phyloP scores from a whole-genome alignment of 352 stramenopile genomes.

The Globisporangium echinulatum region DNA sequence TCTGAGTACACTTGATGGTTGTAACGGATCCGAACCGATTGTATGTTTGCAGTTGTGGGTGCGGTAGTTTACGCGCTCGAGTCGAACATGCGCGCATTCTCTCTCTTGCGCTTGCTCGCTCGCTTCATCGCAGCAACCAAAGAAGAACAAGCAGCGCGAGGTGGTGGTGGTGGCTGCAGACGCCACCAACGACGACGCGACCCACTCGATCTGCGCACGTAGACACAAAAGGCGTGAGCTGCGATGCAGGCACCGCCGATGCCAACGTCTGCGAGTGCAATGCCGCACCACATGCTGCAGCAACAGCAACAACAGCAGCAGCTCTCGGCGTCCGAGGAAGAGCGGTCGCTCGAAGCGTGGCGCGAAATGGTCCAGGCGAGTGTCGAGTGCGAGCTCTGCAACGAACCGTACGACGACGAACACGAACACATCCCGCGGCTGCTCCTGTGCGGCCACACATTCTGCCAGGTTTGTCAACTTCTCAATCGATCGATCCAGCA shows the following conservation, averaged over 20 bases:
- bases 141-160: too few species aligned
- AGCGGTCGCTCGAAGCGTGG: constrained; percentile 51
- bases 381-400: constrained; percentile 83
- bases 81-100: too few species aligned
- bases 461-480: constrained; percentile 54
- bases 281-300: constrained; percentile 6
- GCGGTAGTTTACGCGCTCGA: too few species aligned
- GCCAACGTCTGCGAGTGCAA: not conserved
- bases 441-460: constrained; percentile 73
- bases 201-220: not conserved
- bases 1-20: too few species aligned
- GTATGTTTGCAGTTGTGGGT: too few species aligned
- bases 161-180: too few species aligned
- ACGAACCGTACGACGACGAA: constrained; percentile 75
- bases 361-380: constrained; percentile 68
- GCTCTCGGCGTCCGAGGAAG: constrained; percentile 31
- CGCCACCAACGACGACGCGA: too few species aligned
- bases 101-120: too few species aligned
- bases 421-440: constrained; percentile 64
- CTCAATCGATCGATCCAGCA: not conserved
- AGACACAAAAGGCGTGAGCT: too few species aligned
- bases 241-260: constrained; percentile 4
- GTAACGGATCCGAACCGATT: too few species aligned
- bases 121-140: too few species aligned
- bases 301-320: constrained; percentile 4